These are phyloP conservation scores for Favolaschia claudopus DNA, from an alignment of 768 basidiomycete genomes.

Conservation along the genomic window DNA sequence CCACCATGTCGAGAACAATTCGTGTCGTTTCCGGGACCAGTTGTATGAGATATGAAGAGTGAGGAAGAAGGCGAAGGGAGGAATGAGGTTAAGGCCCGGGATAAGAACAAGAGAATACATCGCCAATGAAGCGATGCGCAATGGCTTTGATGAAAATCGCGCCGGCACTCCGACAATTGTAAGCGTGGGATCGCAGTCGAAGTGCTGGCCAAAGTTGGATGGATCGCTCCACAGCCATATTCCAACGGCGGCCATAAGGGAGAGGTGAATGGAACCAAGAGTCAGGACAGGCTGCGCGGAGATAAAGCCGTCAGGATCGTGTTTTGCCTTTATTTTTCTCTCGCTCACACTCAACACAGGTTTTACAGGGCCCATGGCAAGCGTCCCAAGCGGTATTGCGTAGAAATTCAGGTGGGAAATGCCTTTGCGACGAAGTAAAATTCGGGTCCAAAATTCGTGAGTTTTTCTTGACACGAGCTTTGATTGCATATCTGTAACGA, in stretches of 20 bases:
- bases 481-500: too few relatives aligned
- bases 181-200: neutral
- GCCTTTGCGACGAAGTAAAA: too few relatives aligned
- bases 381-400: too few relatives aligned
- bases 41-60: neutral
- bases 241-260: constrained; percentile 3
- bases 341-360: too few relatives aligned
- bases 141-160: neutral
- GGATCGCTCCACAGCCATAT: neutral
- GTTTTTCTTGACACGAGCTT: too few relatives aligned
- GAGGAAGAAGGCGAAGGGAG: constrained; percentile 7
- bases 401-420: too few relatives aligned
- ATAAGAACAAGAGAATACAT: neutral
- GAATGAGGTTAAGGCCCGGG: constrained; percentile 3
- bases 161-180: neutral
- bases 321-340: too few relatives aligned
- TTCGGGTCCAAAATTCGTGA: too few relatives aligned
- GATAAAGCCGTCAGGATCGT: too few relatives aligned
- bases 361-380: too few relatives aligned
- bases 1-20: neutral
- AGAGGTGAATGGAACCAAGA: neutral
- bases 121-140: neutral
- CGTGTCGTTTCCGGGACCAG: neutral
- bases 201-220: neutral
- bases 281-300: neutral